Base-by-base conservation (phyloP, 306 rosid genomes). In the Malus fusca region DNA sequence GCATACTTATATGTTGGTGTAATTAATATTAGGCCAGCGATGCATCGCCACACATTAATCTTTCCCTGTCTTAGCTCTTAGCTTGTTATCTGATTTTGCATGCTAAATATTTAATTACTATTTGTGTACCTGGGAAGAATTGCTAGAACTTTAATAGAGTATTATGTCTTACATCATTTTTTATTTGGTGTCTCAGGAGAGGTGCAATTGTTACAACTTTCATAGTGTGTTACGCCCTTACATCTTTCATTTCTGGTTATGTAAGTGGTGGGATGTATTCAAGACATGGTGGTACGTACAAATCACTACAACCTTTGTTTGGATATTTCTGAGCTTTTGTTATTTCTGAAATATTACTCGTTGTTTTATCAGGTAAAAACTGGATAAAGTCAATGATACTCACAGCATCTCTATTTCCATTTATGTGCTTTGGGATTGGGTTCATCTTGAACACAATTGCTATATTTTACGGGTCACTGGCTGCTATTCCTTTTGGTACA, bases 221-320 rank as follows among this genome's bases (percentile, higher is more conserved):
- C 87, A 96, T 96, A 35, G 97, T 96, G 66, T 96, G 99, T 81
- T 96, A 96, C 77, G 99, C 99, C 74, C 98, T 96, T 79, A 96
- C 99, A 22, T 96, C 99, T 43, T 92, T 93, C 87, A 96, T 96
- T 79, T 92, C 98, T 81, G 99, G 99, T 76, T 96, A 96, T 73
- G 99, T 96, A 80, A 96, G 96, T 80, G 99, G 97, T 80, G 99
- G 99, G 72, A 96, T 96, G 99, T 96, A 92, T 90, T 96, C 99
- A 77, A 90, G 99, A 73, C 83, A 88, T 81, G 99, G 99, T 79
- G 99, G 99, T 85, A 82, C 3, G 88, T 63, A 59, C 66, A 65
- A 71, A 62, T 55, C 48, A 44, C 68, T 72, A 48, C 75, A 46
- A 21, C 62, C 78, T 66, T 76, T 53, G 46, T 68, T 63, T 78